Conservation (phyloP, 2,329 filamentous ascomycete species). For the Ilyonectria robusta region DNA sequence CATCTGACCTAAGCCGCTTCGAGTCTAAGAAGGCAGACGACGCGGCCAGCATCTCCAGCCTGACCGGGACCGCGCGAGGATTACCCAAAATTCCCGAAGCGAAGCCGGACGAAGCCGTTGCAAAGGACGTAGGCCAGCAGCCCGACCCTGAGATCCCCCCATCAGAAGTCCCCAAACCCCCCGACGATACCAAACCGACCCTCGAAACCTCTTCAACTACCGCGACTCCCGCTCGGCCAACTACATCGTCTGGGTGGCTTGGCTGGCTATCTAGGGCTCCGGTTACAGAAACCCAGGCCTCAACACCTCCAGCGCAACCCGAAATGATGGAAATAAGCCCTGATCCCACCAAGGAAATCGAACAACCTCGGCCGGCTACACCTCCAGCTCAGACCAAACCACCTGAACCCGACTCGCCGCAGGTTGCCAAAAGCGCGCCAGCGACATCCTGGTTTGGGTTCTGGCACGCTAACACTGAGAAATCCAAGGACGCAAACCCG, state of each 20-base stretch:
- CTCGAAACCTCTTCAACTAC: constrained; percentile 5
- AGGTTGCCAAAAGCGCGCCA: constrained; percentile 32
- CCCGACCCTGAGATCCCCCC: constrained; percentile 20
- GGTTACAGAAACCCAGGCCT: constrained; percentile 43
- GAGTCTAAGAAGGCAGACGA: constrained; percentile 59
- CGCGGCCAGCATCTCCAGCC: constrained; percentile 49
- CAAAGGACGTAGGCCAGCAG: constrained; percentile 33
- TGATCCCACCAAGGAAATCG: constrained; percentile 26
- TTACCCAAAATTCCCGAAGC: constrained; percentile 47
- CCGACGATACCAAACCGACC: constrained; percentile 14
- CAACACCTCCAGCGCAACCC: constrained; percentile 9
- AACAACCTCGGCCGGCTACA: constrained; percentile 39
- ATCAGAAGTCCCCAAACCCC: constrained; percentile 2
- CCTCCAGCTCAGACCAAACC: constrained; percentile 40
- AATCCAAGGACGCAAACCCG: constrained; percentile 32
- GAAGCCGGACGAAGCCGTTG: constrained; percentile 36
- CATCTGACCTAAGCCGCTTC: constrained; percentile 66
- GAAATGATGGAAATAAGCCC: constrained; percentile 36
- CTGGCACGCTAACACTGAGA: constrained; percentile 51
- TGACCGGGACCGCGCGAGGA: constrained; percentile 37
- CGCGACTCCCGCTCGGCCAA: constrained; percentile 35
- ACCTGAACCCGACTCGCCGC: constrained; percentile 32
- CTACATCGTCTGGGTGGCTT: constrained; percentile 66
- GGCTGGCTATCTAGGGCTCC: constrained; percentile 63
- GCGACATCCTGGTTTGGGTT: constrained; percentile 59